Evolutionary conservation across 2,329 filamentous ascomycete genomes (phyloP), one percentile per base, ranked within the genome.

Genomic region (Kalmusia sp.): DNA sequence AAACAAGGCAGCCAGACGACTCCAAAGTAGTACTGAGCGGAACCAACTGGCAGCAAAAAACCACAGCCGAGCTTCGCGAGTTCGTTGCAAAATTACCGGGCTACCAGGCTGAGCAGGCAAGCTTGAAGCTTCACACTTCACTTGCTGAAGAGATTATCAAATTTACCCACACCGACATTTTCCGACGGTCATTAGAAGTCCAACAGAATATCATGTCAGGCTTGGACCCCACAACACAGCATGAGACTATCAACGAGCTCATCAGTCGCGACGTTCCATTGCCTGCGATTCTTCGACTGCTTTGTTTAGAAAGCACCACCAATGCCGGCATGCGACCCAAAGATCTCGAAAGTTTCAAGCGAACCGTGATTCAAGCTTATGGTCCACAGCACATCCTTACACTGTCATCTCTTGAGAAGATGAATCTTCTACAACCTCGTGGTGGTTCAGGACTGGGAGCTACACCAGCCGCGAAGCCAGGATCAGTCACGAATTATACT

Each of bases 71-170:
- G 72, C 85, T 99, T 27, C 90, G 92, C 62, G 92, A 96, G 21
- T 97, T 98, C 70, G 95, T 99, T n/a, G 88, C 88, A 64, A 96
- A 96, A 71, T 80, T 99, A 22, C 93, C 95, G 0, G 88, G 87
- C 9, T 96, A 96, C 65, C 93, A 98, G 75, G 88, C 92, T 40
- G 95, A 99, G 72, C 92, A 97, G 67, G 89, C 93, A 62, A 96
- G 91, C 66, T 79, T 96, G n/a, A 92, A 95, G 58, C 85, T 93
- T 25, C 95, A 99, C 69, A 96, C 93, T 1, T 90, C 90, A 6
- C 83, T 99, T 38, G 92, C 93, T 1, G 95, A 98, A 76, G 93
- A 97, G 62, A 95, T 99, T 49, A 93, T 96, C 81, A 95, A 96
- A 69, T 86, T 92, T 65, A 99, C 95, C 0, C 86, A 91, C 45